Conservation (phyloP, 768 basidiomycete species). For the Leccinum variicolor region DNA sequence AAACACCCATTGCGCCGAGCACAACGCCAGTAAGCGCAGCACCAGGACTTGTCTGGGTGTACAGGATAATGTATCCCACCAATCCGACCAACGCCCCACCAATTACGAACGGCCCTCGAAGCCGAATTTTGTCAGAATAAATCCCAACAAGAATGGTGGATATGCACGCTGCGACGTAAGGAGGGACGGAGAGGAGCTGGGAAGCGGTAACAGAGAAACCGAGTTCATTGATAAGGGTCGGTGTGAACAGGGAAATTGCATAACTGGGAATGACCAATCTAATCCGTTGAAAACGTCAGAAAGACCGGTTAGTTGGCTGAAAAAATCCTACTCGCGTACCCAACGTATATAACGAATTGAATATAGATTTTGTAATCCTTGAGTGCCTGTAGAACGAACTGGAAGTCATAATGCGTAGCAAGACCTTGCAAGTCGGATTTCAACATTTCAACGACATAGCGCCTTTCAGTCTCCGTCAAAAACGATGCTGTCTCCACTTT, state of each 20-base stretch:
- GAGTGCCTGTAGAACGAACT: conserved; percentile 48
- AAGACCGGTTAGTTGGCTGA: not conserved
- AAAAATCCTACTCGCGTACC: conserved; percentile 20
- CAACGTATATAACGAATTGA: conserved; percentile 35
- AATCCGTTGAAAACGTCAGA: conserved; percentile 5
- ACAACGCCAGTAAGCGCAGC: conserved; percentile 41
- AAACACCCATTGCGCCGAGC: conserved; percentile 48
- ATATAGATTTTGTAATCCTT: conserved; percentile 40
- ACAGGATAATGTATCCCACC: conserved; percentile 47
- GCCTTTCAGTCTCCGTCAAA: conserved; percentile 38
- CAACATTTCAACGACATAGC: conserved; percentile 37
- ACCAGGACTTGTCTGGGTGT: conserved; percentile 23
- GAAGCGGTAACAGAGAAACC: conserved; percentile 49
- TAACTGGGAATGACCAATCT: conserved; percentile 44
- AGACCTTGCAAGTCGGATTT: conserved; percentile 41
- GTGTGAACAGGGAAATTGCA: conserved; percentile 44
- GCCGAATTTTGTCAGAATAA: conserved; percentile 39
- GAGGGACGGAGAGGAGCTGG: conserved; percentile 45
- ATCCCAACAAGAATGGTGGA: conserved; percentile 37
- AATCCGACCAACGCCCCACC: conserved; percentile 36
- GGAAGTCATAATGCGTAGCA: conserved; percentile 41
- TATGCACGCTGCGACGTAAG: conserved; percentile 42
- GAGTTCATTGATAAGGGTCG: conserved; percentile 45
- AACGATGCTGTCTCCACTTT: conserved; percentile 13
- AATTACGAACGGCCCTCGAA: conserved; percentile 48